Evolutionary conservation across 176 grass and related monocot species (phyloP).

Genomic region (Raddia distichophylla): DNA sequence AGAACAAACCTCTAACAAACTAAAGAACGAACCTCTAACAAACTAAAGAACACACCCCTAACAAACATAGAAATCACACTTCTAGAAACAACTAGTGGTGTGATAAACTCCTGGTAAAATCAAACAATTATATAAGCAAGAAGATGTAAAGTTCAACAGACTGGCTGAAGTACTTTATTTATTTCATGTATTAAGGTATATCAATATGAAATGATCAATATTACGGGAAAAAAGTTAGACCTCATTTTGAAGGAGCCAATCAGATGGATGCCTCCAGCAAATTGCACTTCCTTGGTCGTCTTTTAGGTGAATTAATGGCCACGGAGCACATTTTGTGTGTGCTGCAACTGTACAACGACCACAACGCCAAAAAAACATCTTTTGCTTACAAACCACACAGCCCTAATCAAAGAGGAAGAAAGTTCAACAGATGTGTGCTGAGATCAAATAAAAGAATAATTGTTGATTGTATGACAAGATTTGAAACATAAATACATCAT

Average conservation of each 20-base stretch:
- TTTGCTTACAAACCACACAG: conserved; percentile 82
- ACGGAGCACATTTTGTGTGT: conserved; percentile 89
- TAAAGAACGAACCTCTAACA: too few species aligned
- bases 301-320: conserved; percentile 67
- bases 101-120: background rate
- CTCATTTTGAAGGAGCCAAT: conserved; percentile 75
- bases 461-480: background rate
- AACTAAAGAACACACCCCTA: too few species aligned
- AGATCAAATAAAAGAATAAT: conserved; percentile 22
- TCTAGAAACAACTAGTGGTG: background rate
- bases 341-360: conserved; percentile 77
- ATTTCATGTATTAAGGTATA: background rate
- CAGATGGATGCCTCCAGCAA: conserved; percentile 66
- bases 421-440: conserved; percentile 20
- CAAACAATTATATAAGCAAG: conserved; percentile 2
- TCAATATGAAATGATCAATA: conserved; percentile 30
- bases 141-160: background rate
- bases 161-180: conserved; percentile 21
- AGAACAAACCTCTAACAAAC: too few species aligned
- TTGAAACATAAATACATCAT: conserved; percentile 4
- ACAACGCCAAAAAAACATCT: conserved; percentile 78
- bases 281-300: conserved; percentile 51
- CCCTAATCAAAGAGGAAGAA: conserved; percentile 50
- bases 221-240: conserved; percentile 62
- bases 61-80: background rate